Percentiles rank a stretch among this genome's conserved stretches.
Conservation (phyloP, 2,329 filamentous ascomycete genomes). For the Arthrinium puccinioides region DNA sequence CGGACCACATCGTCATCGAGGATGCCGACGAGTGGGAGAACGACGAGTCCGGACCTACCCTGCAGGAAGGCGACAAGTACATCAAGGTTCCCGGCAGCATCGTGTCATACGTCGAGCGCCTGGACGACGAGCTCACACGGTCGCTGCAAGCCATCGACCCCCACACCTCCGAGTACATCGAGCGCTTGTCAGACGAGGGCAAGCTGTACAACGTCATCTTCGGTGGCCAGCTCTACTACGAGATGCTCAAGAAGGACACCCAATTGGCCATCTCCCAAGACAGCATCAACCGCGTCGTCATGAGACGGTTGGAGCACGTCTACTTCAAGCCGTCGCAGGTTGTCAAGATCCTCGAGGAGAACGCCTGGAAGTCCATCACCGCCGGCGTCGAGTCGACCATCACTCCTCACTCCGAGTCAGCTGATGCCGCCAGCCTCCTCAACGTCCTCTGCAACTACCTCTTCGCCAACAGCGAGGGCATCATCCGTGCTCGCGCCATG, state of each 20-base stretch:
- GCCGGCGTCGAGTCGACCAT: conserved; percentile 66
- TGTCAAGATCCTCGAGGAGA: conserved; percentile 87
- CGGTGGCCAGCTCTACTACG: conserved; percentile 80
- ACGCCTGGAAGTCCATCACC: conserved; percentile 79
- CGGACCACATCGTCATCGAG: conserved; percentile 80
- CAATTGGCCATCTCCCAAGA: conserved; percentile 74
- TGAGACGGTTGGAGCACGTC: conserved; percentile 90
- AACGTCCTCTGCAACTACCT: conserved; percentile 90
- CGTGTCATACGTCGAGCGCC: conserved; percentile 87
- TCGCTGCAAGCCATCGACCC: conserved; percentile 98
- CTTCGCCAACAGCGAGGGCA: conserved; percentile 89
- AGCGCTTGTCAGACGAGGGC: conserved; percentile 85
- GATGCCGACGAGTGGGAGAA: conserved; percentile 98
- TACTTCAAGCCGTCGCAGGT: conserved; percentile 99
- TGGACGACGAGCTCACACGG: conserved; percentile 94
- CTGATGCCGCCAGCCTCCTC: conserved; percentile 69
- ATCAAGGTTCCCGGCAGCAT: conserved; percentile 91
- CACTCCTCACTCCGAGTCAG: conserved; percentile 62
- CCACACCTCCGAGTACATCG: conserved; percentile 97
- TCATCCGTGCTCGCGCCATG: conserved; percentile 94
- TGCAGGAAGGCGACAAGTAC: conserved; percentile 67
- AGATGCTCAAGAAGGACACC: conserved; percentile 64
- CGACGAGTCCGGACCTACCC: conserved; percentile 82
- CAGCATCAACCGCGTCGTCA: conserved; percentile 83
- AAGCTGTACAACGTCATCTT: conserved; percentile 88